phyloP scores from a whole-genome alignment of 2,329 filamentous ascomycete genomes.

The Diplodia scrobiculata region DNA sequence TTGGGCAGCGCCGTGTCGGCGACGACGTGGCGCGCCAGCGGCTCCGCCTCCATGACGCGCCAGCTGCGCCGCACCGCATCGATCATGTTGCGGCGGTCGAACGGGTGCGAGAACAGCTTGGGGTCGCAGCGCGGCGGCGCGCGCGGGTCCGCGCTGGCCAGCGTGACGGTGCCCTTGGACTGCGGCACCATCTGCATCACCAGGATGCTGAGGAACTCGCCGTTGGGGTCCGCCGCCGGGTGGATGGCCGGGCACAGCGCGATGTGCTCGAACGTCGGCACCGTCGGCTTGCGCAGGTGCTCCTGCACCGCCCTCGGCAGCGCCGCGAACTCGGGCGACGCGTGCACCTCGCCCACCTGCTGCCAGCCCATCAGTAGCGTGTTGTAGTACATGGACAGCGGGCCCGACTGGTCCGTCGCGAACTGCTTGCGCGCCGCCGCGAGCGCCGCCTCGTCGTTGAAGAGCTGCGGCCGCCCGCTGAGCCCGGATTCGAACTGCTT shows the following conservation, averaged over 20 bases:
- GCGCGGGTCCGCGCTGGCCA: constrained; percentile 57
- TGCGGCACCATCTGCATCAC: constrained; percentile 57
- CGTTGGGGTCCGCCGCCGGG: constrained; percentile 31
- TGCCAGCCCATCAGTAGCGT: constrained; percentile 42
- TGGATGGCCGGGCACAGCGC: constrained; percentile 34
- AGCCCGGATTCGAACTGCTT: not conserved
- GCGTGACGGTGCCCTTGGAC: constrained; percentile 54
- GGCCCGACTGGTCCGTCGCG: constrained; percentile 8
- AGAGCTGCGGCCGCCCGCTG: constrained; percentile 15
- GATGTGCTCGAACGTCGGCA: constrained; percentile 61
- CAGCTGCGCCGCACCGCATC: constrained; percentile 51
- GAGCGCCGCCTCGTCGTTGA: constrained; percentile 16
- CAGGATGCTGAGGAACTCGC: constrained; percentile 41
- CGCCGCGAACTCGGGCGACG: constrained; percentile 54
- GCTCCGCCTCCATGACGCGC: constrained; percentile 45
- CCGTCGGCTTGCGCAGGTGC: constrained; percentile 52
- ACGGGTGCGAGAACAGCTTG: constrained; percentile 57
- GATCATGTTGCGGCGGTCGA: constrained; percentile 56
- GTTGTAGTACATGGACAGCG: constrained; percentile 26
- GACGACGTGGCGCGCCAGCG: constrained; percentile 50
- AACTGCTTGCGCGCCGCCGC: constrained; percentile 20
- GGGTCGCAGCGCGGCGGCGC: constrained; percentile 58
- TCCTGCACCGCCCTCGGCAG: constrained; percentile 51
- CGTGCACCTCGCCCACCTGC: constrained; percentile 39
- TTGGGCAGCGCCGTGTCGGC: constrained; percentile 31